A percentile compares a stretch with the other conserved stretches of the same genome.
Conservation (phyloP, 1,284 basidiomycete genomes). For the Meira nashicola region DNA sequence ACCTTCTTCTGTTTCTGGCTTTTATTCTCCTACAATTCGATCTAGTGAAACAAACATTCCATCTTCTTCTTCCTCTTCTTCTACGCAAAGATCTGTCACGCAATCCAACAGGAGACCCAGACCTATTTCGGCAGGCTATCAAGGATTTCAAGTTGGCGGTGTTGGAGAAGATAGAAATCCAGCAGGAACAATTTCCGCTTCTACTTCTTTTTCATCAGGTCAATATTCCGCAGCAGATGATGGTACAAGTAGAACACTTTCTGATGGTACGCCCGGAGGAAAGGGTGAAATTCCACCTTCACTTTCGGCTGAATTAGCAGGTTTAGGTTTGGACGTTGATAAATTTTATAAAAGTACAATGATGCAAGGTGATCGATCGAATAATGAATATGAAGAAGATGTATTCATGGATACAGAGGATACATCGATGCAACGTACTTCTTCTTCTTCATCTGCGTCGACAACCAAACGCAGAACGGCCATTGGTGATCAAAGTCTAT, state of each 20-base stretch:
- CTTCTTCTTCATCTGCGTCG: slow-evolving; percentile 1
- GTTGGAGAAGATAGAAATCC: too few relatives aligned
- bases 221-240: not conserved
- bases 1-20: too few relatives aligned
- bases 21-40: too few relatives aligned
- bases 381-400: not conserved
- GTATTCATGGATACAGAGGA: not conserved
- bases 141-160: too few relatives aligned
- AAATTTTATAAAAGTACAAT: not conserved
- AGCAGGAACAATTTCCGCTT: not conserved
- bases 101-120: too few relatives aligned
- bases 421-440: not conserved
- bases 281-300: not conserved
- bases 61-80: too few relatives aligned
- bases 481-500: not conserved
- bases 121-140: too few relatives aligned
- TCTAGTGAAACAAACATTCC: too few relatives aligned
- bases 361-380: not conserved
- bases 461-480: not conserved
- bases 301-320: slow-evolving; percentile 9
- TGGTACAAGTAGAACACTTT: not conserved
- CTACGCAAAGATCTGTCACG: too few relatives aligned
- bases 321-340: slow-evolving; percentile 7
- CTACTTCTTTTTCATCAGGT: not conserved
- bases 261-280: not conserved